Percentiles rank a stretch among this genome's conserved stretches.
These are phyloP conservation scores for Heliocybe sulcata DNA, from an alignment of 1,284 basidiomycete species.

Conservation along the genomic window DNA sequence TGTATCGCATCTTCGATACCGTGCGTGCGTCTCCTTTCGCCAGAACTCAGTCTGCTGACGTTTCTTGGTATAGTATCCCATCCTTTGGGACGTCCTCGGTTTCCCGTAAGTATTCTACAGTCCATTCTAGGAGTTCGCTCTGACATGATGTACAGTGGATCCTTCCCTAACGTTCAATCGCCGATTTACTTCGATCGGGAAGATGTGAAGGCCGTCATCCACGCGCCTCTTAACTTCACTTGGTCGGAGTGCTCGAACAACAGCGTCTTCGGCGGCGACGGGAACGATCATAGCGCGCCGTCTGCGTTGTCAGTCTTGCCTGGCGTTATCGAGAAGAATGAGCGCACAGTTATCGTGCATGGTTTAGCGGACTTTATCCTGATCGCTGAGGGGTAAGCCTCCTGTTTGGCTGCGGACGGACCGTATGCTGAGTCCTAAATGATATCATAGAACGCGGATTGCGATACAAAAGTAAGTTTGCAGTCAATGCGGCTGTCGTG, in stretches of 20 bases:
- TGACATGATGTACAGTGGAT: constrained; percentile 35
- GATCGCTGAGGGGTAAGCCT: constrained; percentile 60
- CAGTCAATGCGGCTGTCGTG: neutral
- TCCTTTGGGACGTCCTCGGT: constrained; percentile 72
- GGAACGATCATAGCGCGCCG: constrained; percentile 52
- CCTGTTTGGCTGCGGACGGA: neutral
- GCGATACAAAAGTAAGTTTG: constrained; percentile 20
- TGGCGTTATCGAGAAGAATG: constrained; percentile 69
- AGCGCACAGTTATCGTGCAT: constrained; percentile 62
- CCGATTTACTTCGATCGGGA: constrained; percentile 59
- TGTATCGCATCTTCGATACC: constrained; percentile 70
- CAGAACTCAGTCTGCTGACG: constrained; percentile 3
- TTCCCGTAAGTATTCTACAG: constrained; percentile 68
- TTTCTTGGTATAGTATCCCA: constrained; percentile 32
- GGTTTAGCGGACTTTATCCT: constrained; percentile 67
- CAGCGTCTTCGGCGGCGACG: constrained; percentile 45
- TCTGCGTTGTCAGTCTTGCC: constrained; percentile 60
- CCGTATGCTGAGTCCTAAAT: neutral
- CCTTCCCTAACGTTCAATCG: constrained; percentile 42
- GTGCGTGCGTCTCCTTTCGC: constrained; percentile 23
- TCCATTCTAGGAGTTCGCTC: no score
- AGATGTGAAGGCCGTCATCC: constrained; percentile 69
- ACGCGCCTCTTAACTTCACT: constrained; percentile 52
- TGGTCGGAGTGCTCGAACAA: constrained; percentile 62
- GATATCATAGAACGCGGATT: constrained; percentile 10